Evolutionary conservation across 768 basidiomycete species (phyloP), one percentile per base, ranked within the genome.

Genomic region (Fistulinella prunicolor): DNA sequence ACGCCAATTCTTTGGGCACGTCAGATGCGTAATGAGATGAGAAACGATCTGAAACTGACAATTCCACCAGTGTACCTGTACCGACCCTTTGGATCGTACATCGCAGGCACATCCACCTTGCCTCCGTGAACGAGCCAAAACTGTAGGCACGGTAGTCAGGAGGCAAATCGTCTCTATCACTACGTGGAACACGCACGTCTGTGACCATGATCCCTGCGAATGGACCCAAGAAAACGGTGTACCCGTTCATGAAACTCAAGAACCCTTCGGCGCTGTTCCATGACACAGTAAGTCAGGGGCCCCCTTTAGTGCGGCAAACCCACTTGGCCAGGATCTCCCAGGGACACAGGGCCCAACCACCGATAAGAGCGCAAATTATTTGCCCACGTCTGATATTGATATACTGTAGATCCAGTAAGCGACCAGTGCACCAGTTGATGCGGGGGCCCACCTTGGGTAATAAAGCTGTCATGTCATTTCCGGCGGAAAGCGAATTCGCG

Each of bases 151-250:
- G n/a, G 43, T 16, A 38, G 39, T 52, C 34, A 40, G 49, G 14
- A 23, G 29, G 36, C 29, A 21, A 34, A 17, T 44, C 13, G 13
- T 26, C 26, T 28, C 32, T 10, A 9, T 17, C 14, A 19, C 19
- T 6, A 19, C 21, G 38, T 5, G n/a, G 6, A 28, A 24, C 13
- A 70, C 83, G 54, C 58, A 85, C 73, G 44, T 78, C 76, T 20
- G 73, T 70, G 47, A 79, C 75, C 73, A 85, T 78, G 46, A 94
- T 82, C 20, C 85, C 87, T 26, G 86, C 82, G 54, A 95, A 85
- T 1, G 92, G 92, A 0, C 89, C 89, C 19, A 94, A 72, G 63
- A 95, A 90, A 19, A 93, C 83, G 0, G 89, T 85, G 59, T 92
- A 94, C 3, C 88, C 89, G 20, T 76, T 78, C 83, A 91, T 86